Evolutionary conservation across 2,329 filamentous ascomycete species (phyloP).

Genomic region (Thelonectria blattea): DNA sequence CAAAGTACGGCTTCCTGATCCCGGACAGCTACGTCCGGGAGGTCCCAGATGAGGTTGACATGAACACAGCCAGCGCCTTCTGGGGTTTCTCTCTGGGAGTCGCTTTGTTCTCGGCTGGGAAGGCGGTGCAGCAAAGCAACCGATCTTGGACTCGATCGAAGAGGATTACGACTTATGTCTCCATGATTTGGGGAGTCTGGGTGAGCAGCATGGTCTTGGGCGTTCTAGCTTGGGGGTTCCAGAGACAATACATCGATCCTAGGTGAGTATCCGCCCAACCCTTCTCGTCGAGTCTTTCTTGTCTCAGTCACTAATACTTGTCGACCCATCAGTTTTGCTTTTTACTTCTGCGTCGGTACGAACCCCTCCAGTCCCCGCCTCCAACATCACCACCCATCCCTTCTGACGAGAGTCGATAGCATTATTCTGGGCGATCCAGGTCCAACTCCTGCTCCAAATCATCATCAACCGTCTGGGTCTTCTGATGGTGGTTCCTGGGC

Average conservation of each 20-base stretch:
- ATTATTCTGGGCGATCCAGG: slow-evolving; percentile 48
- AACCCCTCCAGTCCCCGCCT: neutral
- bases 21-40: slow-evolving; percentile 34
- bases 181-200: slow-evolving; percentile 36
- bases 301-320: neutral
- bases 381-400: too few relatives aligned
- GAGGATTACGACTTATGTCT: slow-evolving; percentile 25
- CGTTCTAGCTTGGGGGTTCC: slow-evolving; percentile 31
- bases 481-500: slow-evolving; percentile 48
- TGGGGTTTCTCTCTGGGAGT: slow-evolving; percentile 34
- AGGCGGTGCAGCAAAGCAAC: slow-evolving; percentile 23
- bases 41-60: slow-evolving; percentile 27
- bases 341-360: slow-evolving; percentile 33
- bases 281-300: neutral
- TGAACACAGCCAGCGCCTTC: slow-evolving; percentile 35
- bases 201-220: slow-evolving; percentile 32
- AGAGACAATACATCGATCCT: slow-evolving; percentile 32
- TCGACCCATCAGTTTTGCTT: slow-evolving; percentile 25
- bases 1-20: slow-evolving; percentile 32
- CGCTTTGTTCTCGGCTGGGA: slow-evolving; percentile 22
- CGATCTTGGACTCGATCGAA: slow-evolving; percentile 23
- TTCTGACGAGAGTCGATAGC: slow-evolving; percentile 2
- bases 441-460: slow-evolving; percentile 59
- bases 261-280: slow-evolving; percentile 12
- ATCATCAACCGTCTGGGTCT: slow-evolving; percentile 60